Percentiles rank a stretch among this genome's conserved stretches.
Evolutionary conservation across 2,329 filamentous ascomycete genomes (phyloP).

Genomic region (Knoxdaviesia proteae): DNA sequence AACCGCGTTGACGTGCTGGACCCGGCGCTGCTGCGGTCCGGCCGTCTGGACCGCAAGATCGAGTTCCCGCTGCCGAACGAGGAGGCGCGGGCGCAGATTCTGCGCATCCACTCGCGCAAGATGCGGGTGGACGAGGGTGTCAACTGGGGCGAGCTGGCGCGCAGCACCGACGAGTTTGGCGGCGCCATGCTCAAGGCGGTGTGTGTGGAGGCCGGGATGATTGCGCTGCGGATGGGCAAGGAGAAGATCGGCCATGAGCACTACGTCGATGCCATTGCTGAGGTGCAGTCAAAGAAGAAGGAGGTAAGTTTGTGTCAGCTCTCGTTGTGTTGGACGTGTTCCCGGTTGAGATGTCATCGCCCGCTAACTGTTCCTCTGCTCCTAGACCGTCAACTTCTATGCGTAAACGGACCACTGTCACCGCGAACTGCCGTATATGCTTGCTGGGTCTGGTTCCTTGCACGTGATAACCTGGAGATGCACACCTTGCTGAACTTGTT

Average conservation of each 20-base stretch:
- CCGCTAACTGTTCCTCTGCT: slow-evolving; percentile 2
- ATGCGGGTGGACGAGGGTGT: slow-evolving; percentile 88
- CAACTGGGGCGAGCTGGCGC: slow-evolving; percentile 89
- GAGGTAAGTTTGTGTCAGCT: slow-evolving; percentile 30
- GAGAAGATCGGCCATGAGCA: slow-evolving; percentile 96
- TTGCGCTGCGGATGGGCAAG: slow-evolving; percentile 81
- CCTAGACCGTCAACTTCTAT: slow-evolving; percentile 36
- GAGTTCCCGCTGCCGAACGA: slow-evolving; percentile 97
- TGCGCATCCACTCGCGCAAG: slow-evolving; percentile 94
- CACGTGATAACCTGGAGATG: too few relatives aligned
- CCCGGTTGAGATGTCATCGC: not conserved
- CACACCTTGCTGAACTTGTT: too few relatives aligned
- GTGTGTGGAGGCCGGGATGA: slow-evolving; percentile 98
- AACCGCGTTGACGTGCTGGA: slow-evolving; percentile 91
- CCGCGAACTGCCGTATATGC: too few relatives aligned
- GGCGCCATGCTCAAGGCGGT: slow-evolving; percentile 96
- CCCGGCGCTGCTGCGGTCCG: slow-evolving; percentile 74
- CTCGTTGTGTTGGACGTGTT: not conserved
- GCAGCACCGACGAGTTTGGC: slow-evolving; percentile 95
- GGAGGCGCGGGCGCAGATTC: slow-evolving; percentile 87
- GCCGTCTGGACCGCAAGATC: slow-evolving; percentile 88
- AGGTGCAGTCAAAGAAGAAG: slow-evolving; percentile 94
- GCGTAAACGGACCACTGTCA: slow-evolving; percentile 14
- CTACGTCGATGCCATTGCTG: slow-evolving; percentile 93
- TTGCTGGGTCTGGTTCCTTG: too few relatives aligned